Base-by-base conservation (phyloP, 768 basidiomycete species). In the Lactifluus pinguis region DNA sequence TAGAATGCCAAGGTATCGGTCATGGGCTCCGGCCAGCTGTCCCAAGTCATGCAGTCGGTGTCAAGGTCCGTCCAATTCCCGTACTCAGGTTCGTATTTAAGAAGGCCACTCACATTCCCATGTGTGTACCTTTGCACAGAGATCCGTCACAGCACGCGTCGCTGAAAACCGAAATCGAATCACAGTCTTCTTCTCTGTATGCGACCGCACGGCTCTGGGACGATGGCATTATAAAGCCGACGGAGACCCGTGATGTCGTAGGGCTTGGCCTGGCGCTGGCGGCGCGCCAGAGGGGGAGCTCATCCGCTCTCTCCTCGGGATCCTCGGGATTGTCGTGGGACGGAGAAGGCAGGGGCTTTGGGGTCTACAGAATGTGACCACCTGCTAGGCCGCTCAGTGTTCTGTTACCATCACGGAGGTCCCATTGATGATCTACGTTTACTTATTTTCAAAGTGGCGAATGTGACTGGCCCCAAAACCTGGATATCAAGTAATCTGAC, bases 131-230 rank as follows among this genome's bases (percentile, higher is more conserved):
- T 19, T 57, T 13, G 29, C 25, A 25, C 52, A 92, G 90, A 71
- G 91, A 93, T 66, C 89, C 91, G 3, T 73, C 81, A 1, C 90
- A 90, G 66, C 91, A 93, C 69, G 73, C 79, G 3, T 79, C 82
- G 8, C 74, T 95, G 53, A 86, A 87, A 73, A 76, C 79, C 15
- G 87, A 91, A 68, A 97, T 98, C 53, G 95, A 98, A 72, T 75
- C 80, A 29, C 92, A 98, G 71, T 93, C 92, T 14, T 87, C 85
- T 1, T 89, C 93, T 4, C 69, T 88, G 17, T 98, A 93, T 64
- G 92, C 92, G 2, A 89, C 89, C 0, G 94, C 94, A 11, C 83
- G 92, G n/a, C 74, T 98, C 57, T 97, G 92, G 93, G 93, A 94
- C 68, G 91, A 94, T 66, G 91, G 91, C 2, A 88, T 97, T 59